Conservation (phyloP, 2,329 filamentous ascomycete genomes). For the Botryotinia globosa region DNA sequence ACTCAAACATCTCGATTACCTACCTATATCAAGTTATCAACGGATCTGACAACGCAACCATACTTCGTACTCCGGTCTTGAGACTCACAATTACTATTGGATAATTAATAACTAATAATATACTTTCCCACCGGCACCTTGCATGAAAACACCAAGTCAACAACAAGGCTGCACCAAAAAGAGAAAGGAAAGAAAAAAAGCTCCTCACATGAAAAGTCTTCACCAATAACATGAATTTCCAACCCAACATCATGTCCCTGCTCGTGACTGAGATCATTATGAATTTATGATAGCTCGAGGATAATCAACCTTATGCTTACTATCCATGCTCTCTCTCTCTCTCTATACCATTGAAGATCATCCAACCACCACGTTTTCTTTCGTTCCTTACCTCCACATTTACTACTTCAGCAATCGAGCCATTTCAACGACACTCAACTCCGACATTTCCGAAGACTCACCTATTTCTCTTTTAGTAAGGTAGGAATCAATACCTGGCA, state of each 20-base stretch:
- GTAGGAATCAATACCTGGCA: neutral
- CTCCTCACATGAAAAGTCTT: neutral
- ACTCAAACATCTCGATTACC: neutral
- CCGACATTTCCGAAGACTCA: slow-evolving; percentile 12
- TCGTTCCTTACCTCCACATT: neutral
- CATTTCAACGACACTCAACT: slow-evolving; percentile 11
- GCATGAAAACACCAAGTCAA: slow-evolving; percentile 8
- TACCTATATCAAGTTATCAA: neutral
- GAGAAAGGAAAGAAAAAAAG: neutral
- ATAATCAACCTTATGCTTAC: neutral
- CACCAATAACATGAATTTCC: neutral
- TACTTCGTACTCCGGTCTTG: neutral
- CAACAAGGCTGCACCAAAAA: neutral
- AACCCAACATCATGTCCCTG: neutral
- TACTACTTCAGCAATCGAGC: neutral
- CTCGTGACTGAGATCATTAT: neutral
- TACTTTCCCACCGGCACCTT: too few species aligned
- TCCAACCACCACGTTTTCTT: slow-evolving; percentile 11
- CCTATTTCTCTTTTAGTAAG: neutral
- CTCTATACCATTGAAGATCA: slow-evolving; percentile 13
- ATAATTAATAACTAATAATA: neutral
- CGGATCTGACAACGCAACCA: neutral
- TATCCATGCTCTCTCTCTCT: neutral
- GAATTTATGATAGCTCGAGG: neutral
- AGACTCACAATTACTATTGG: neutral